phyloP scores from a whole-genome alignment of 768 basidiomycete species.

The Auriscalpium orientale region DNA sequence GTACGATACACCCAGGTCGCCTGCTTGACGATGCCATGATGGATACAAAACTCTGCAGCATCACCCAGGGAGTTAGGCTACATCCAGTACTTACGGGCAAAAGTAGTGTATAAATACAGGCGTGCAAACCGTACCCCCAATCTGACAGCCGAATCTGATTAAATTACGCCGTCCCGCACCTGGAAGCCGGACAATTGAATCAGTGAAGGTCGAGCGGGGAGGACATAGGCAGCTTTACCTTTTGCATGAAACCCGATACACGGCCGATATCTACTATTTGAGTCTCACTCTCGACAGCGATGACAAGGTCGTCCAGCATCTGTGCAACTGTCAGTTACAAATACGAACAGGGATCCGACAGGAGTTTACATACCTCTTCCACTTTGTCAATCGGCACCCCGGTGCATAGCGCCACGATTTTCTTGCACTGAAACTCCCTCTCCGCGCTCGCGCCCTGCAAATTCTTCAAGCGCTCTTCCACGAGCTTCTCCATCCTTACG shows the following conservation, averaged over 20 bases:
- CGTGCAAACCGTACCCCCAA: too few species aligned
- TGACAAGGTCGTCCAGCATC: conserved; percentile 80
- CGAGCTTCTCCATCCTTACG: conserved; percentile 63
- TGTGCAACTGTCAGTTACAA: conserved; percentile 23
- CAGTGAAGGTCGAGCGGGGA: not conserved
- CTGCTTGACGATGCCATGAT: too few species aligned
- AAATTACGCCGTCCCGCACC: conserved; percentile 61
- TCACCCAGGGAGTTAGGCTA: too few species aligned
- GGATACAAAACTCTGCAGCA: too few species aligned
- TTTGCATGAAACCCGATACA: conserved; percentile 88
- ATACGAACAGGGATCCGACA: not conserved
- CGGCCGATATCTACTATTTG: conserved; percentile 76
- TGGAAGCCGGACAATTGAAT: conserved; percentile 16
- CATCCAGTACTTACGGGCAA: too few species aligned
- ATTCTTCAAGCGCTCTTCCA: conserved; percentile 58
- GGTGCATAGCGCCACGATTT: conserved; percentile 83
- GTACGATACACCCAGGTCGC: too few species aligned
- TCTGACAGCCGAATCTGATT: conserved; percentile 9
- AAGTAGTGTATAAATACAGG: too few species aligned
- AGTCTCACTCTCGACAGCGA: conserved; percentile 84
- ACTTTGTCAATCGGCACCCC: conserved; percentile 83
- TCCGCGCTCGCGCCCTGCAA: conserved; percentile 78
- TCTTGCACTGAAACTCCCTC: conserved; percentile 88
- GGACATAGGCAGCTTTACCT: conserved; percentile 37
- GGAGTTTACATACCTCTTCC: conserved; percentile 59